A percentile compares a stretch with the other conserved stretches of the same genome.
These are phyloP conservation scores for Glebionis coronaria DNA, from an alignment of 129 eudicot species.

Conservation along the genomic window DNA sequence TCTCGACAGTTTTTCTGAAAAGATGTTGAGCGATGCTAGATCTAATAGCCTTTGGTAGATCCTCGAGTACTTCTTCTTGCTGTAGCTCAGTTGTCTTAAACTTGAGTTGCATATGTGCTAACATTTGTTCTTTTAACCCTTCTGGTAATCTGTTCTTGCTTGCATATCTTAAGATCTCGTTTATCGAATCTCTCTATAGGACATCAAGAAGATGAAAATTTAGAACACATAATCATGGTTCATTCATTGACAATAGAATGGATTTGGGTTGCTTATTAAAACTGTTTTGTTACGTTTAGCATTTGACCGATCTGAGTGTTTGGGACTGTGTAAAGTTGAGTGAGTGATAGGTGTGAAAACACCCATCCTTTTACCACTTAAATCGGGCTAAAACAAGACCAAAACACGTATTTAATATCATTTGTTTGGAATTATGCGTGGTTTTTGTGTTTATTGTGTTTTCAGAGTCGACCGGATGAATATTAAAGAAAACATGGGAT, in stretches of 20 bases:
- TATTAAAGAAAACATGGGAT: no score
- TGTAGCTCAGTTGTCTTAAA: constrained; percentile 85
- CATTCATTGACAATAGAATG: neutral
- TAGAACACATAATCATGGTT: neutral
- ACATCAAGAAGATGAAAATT: neutral
- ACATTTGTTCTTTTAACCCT: constrained; percentile 77
- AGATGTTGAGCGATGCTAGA: constrained; percentile 84
- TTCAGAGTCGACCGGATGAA: no score
- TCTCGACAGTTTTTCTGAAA: constrained; percentile 51
- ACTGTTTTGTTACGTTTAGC: no score
- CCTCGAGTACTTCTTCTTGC: constrained; percentile 76
- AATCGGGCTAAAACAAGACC: no score
- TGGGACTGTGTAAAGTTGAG: no score
- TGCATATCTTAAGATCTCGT: constrained; percentile 68
- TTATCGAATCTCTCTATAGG: constrained; percentile 65
- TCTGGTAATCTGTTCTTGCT: constrained; percentile 79
- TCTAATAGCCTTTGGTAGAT: constrained; percentile 80
- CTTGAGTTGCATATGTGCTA: constrained; percentile 75
- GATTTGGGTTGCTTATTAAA: no score
- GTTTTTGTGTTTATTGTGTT: no score
- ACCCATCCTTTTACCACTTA: no score
- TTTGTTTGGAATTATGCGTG: no score
- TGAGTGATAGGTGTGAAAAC: no score
- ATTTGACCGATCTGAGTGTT: no score
- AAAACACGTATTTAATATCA: no score